phyloP scores from a whole-genome alignment of 1,139 yeast species.

The Candida tunisiensis region DNA sequence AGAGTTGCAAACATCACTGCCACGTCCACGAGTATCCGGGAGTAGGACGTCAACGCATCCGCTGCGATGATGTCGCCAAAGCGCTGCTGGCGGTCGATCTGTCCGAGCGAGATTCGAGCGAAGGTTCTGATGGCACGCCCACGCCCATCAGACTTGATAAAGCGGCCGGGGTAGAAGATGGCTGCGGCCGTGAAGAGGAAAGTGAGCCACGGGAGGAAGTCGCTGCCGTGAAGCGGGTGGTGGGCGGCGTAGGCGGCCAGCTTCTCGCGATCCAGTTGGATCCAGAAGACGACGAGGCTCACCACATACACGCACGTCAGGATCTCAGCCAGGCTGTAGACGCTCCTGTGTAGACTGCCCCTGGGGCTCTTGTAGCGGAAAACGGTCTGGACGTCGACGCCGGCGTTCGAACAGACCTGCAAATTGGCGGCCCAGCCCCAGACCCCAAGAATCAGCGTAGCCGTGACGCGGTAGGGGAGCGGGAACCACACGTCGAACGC shows the following conservation, averaged over 20 bases:
- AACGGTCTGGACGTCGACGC: conserved; percentile 26
- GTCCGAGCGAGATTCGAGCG: conserved; percentile 50
- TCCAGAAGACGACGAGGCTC: conserved; percentile 7
- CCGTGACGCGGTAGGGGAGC: conserved; percentile 30
- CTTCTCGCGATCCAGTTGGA: conserved; percentile 2
- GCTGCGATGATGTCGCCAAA: conserved; percentile 1
- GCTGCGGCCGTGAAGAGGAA: conserved; percentile 30
- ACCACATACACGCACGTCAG: conserved; percentile 12
- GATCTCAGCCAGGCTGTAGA: conserved; percentile 11
- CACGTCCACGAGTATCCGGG: conserved; percentile 26
- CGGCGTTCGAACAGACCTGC: conserved; percentile 18
- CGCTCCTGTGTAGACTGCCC: conserved; percentile 9
- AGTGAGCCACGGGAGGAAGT: conserved; percentile 12
- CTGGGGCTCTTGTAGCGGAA: conserved; percentile 16
- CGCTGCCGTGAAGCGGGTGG: conserved; percentile 3
- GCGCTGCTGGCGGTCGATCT: conserved; percentile 1
- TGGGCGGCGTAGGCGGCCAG: too few species aligned
- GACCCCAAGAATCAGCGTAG: conserved; percentile 26
- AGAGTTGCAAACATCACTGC: conserved; percentile 30
- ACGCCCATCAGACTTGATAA: conserved; percentile 48
- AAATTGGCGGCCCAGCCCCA: conserved; percentile 35
- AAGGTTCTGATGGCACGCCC: conserved; percentile 66
- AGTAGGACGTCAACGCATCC: conserved; percentile 1
- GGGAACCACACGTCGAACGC: conserved; percentile 26
- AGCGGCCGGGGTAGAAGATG: conserved; percentile 38